A percentile compares a stretch with the other conserved stretches of the same genome.
Conservation (phyloP, 352 stramenopile genomes). For the Globisporangium ultimum region DNA sequence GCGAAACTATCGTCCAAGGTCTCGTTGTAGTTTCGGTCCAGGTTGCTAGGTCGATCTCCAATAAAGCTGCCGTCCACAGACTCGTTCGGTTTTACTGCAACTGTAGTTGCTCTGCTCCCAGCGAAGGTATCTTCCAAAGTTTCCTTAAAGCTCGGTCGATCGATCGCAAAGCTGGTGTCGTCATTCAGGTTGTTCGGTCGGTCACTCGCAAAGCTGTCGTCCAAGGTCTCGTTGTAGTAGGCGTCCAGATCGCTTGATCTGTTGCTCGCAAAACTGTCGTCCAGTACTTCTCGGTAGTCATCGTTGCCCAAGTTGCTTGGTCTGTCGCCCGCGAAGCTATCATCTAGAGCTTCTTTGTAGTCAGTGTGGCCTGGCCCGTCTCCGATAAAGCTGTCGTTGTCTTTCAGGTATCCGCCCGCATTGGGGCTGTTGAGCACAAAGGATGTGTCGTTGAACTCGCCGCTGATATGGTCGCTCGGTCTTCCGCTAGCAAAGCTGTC, state of each 20-base stretch:
- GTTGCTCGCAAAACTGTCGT: neutral
- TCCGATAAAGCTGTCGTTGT: slow-evolving; percentile 7
- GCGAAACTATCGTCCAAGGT: slow-evolving; percentile 3
- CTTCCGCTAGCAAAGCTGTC: slow-evolving; percentile 1
- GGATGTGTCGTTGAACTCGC: slow-evolving; percentile 7
- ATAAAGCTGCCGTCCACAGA: slow-evolving; percentile 1
- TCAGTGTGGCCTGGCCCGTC: neutral
- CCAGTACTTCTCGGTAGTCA: neutral
- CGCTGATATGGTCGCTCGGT: neutral
- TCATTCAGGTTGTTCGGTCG: slow-evolving; percentile 1
- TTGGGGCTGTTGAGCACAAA: slow-evolving; percentile 8
- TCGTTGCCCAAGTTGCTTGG: neutral
- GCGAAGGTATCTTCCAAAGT: neutral
- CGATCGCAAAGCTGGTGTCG: neutral
- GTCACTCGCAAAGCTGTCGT: slow-evolving; percentile 7
- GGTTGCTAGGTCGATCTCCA: neutral
- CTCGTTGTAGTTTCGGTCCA: neutral
- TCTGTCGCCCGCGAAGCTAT: slow-evolving; percentile 6
- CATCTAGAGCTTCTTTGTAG: slow-evolving; percentile 4
- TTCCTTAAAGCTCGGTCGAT: neutral
- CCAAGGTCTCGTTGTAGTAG: neutral
- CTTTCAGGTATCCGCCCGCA: slow-evolving; percentile 1
- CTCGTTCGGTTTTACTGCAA: neutral
- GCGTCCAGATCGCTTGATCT: slow-evolving; percentile 1
- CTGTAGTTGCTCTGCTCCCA: neutral